These are phyloP conservation scores for Vitis amurensis DNA, from an alignment of 164 flowering plant species.

Conservation along the genomic window DNA sequence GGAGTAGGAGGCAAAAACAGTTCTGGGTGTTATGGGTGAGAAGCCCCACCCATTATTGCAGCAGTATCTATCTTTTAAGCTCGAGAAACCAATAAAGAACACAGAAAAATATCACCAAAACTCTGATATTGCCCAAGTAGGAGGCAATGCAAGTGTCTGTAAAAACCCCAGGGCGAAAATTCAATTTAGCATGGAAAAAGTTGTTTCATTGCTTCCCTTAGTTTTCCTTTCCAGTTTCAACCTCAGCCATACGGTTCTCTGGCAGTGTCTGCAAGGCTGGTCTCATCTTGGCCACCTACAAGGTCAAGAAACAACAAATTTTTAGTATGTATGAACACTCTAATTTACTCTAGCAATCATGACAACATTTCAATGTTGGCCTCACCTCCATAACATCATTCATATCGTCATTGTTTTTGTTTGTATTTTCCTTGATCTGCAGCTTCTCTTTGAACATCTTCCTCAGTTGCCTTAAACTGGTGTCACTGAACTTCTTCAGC, in stretches of 20 bases:
- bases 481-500: background rate
- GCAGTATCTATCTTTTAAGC: too few species aligned
- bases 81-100: too few species aligned
- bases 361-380: background rate
- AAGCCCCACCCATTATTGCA: too few species aligned
- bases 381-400: constrained; percentile 20
- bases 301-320: too few species aligned
- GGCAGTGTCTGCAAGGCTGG: constrained; percentile 34
- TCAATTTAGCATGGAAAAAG: too few species aligned
- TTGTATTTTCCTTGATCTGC: background rate
- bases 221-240: constrained; percentile 3
- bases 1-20: too few species aligned
- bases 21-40: too few species aligned
- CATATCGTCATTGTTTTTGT: constrained; percentile 6
- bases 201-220: background rate
- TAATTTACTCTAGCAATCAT: background rate
- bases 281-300: constrained; percentile 21
- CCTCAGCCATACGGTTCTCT: constrained; percentile 20
- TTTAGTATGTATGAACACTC: background rate
- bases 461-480: constrained; percentile 41
- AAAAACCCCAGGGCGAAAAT: too few species aligned
- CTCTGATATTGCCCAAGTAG: too few species aligned
- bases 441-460: constrained; percentile 35
- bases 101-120: too few species aligned
- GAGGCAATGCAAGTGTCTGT: too few species aligned